A percentile compares a stretch with the other conserved stretches of the same genome.
These are phyloP conservation scores for Fusarium sp. DNA, from an alignment of 2,329 filamentous ascomycete species.

Conservation along the genomic window DNA sequence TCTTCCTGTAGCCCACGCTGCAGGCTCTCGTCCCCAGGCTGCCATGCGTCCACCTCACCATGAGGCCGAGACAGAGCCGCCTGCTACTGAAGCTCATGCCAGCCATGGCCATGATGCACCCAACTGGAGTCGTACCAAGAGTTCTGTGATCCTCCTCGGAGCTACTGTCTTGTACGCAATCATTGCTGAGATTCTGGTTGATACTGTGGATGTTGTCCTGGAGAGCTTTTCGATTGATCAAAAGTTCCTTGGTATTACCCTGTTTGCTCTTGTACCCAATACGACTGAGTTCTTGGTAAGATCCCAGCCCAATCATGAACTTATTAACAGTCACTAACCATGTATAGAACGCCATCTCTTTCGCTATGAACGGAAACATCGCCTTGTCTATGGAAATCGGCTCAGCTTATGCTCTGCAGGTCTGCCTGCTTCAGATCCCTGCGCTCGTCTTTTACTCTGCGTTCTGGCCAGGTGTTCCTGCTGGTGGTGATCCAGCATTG, in stretches of 20 bases:
- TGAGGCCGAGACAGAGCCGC: conserved; percentile 43
- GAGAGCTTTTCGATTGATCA: conserved; percentile 92
- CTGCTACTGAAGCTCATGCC: conserved; percentile 49
- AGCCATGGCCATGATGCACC: conserved; percentile 90
- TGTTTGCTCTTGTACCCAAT: conserved; percentile 97
- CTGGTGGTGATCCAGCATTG: conserved; percentile 55
- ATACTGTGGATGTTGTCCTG: conserved; percentile 96
- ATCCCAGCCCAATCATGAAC: neutral
- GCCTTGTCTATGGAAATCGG: conserved; percentile 99
- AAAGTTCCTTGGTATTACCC: conserved; percentile 95
- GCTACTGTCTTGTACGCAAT: conserved; percentile 95
- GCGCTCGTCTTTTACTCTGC: conserved; percentile 93
- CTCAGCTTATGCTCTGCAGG: conserved; percentile 95
- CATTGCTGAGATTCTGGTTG: conserved; percentile 95
- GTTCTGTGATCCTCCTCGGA: conserved; percentile 85
- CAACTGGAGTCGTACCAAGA: conserved; percentile 96
- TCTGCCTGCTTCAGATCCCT: conserved; percentile 93
- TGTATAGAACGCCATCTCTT: conserved; percentile 90
- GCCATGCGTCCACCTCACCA: conserved; percentile 49
- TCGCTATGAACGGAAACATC: conserved; percentile 99
- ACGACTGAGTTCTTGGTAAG: conserved; percentile 95
- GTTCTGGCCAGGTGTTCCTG: conserved; percentile 66
- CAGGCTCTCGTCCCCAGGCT: conserved; percentile 38
- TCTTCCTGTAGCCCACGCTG: conserved; percentile 34
- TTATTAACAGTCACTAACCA: conserved; percentile 23